Evolutionary conservation across 2,329 filamentous ascomycete species (phyloP), one percentile per base, ranked within the genome.

Genomic region (Fusarium floridanum): DNA sequence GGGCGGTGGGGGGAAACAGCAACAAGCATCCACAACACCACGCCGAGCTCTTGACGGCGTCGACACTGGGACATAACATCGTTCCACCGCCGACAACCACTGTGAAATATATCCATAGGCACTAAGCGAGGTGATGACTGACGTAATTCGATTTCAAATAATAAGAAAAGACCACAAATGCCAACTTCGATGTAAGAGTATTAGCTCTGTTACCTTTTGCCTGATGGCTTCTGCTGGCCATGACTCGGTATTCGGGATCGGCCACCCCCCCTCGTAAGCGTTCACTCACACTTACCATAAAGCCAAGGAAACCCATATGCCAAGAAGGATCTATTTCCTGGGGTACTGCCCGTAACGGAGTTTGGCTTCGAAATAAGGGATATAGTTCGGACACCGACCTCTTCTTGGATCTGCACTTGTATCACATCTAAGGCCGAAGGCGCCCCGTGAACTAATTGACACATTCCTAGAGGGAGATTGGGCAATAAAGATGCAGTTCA

Each of bases 231-330:
- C 9, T 32, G 48, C 27, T 32, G 27, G 27, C 48, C 48, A 20
- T 32, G 48, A 53, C 48, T 53, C 48, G 48, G 48, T 53, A 53
- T 53, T 53, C 48, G 48, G 48, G 48, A 53, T 53, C 48, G 27
- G 5, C 48, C 48, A 32, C 48, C 48, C 48, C 48, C 17, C 27
- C 10, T 32, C 48, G 10, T 29, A 20, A 32, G 27, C 17, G 27
- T 53, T 53, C 27, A 53, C 24, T 53, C 6, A 11, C 11, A 8
- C 48, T 32, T 32, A 12, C 17, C 10, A 29, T 32, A 32, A 53
- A 53, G 27, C 27, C n/a, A 53, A n/a, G 27, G 6, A 10, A 20
- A 32, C 20, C 27, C 4, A 53, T 17, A 20, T 53, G 48, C 48
- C 17, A 53, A 53, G 48, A n/a, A 32, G 6, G 6, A 17, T 12